Base-by-base conservation (phyloP, 2,329 filamentous ascomycete species). In the Fusarium duplospermum region DNA sequence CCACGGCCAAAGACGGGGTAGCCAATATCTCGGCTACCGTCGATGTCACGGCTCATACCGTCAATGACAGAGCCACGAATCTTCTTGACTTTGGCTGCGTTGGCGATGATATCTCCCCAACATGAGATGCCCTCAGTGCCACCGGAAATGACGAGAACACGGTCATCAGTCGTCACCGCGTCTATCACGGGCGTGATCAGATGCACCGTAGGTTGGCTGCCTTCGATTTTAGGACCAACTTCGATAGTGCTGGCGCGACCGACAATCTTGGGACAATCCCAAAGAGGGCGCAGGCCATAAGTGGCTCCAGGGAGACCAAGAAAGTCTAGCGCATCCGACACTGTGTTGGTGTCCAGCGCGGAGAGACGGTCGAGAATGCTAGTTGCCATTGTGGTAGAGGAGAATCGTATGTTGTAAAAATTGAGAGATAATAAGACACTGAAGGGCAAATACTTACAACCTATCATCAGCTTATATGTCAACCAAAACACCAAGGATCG, bases 21-120 rank as follows among this genome's bases (percentile, higher is more conserved):
- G 9, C 24, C 72, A 20, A 78, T 71, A 0, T 81, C 78, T 1
- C 79, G 78, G 38, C 80, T 79, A 6, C 81, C 81, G 36, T 82
- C 79, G 13, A 82, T 81, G 16, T 81, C 80, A 8, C 80, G 79
- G 38, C 79, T 77, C 76, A 80, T 74, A 20, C 80, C 80, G 36
- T 81, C 79, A n/a, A 81, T 79, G 69, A 81, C 63, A 4, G 80
- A 78, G 4, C 80, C 80, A 2, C 80, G 78, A 18, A 81, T 80
- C 0, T 57, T 7, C 36, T 79, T 80, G 9, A 31, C 24, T 27
- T 77, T 71, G 7, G 79, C 45, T 6, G 73, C 73, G 42, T 75
- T 74, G 42, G 73, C 71, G 38, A 74, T 42, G 31, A 75, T 74
- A 56, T 75, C 72, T 8, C 73, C 73, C 73, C 73, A 75, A 52